phyloP scores from a whole-genome alignment of 306 rosid genomes.

The Senna siamea region DNA sequence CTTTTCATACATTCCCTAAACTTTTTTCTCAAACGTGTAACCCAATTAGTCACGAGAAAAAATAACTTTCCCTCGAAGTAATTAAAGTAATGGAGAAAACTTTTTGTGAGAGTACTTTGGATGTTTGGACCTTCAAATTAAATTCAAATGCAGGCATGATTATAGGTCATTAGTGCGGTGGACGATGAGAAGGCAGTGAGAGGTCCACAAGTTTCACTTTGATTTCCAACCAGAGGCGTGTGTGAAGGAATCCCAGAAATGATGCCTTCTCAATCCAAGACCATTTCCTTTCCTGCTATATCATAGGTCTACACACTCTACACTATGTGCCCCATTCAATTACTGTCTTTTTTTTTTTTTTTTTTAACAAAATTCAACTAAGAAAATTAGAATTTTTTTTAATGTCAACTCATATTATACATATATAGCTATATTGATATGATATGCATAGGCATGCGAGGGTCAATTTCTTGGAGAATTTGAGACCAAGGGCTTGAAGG shows the following conservation, averaged over 20 bases:
- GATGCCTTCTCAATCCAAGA: background rate
- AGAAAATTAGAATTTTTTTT: no score
- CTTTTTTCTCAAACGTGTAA: background rate
- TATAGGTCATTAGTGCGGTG: background rate
- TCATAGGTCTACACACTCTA: background rate
- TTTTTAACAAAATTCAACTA: no score
- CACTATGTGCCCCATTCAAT: background rate
- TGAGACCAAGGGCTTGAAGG: background rate
- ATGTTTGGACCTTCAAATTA: background rate
- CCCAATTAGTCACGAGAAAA: background rate
- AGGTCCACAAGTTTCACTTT: slow-evolving; percentile 24
- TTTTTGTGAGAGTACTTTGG: background rate
- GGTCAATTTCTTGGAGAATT: background rate
- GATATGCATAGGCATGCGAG: background rate
- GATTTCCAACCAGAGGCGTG: background rate
- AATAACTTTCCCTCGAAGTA: background rate
- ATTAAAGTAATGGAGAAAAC: background rate
- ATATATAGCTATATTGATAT: no score
- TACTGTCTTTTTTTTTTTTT: no score
- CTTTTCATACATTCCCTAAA: background rate
- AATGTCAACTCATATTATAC: no score
- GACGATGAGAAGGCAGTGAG: background rate
- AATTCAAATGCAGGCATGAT: slow-evolving; percentile 21
- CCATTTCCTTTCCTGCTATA: background rate
- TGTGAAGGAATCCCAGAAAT: slow-evolving; percentile 24